Conservation (phyloP, 306 rosid genomes). For the Sindora glabra region DNA sequence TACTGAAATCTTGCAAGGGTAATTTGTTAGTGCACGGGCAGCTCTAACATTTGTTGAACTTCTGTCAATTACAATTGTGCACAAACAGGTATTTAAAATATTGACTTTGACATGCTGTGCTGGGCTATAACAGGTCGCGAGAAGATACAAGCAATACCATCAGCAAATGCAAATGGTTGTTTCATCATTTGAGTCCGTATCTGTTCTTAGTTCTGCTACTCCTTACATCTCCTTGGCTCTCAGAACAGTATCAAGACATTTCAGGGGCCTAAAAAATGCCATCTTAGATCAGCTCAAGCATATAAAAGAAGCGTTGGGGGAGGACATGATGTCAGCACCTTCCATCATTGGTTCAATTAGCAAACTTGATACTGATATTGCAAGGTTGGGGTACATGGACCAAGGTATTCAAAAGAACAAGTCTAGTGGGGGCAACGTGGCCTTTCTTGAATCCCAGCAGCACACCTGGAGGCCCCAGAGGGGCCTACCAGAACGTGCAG, state of each 20-base stretch:
- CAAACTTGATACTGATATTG: conserved; percentile 26
- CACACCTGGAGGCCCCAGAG: conserved; percentile 87
- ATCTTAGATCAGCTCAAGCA: conserved; percentile 61
- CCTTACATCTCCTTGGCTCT: conserved; percentile 70
- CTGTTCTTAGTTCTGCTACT: conserved; percentile 75
- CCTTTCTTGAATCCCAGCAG: conserved; percentile 56
- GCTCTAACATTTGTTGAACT: background rate
- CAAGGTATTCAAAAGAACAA: conserved; percentile 55
- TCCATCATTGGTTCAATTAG: conserved; percentile 19
- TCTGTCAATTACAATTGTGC: too few relatives aligned
- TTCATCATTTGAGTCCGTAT: conserved; percentile 76
- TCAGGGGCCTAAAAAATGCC: conserved; percentile 43
- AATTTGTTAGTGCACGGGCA: too few relatives aligned
- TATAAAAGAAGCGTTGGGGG: conserved; percentile 37
- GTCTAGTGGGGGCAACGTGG: conserved; percentile 22
- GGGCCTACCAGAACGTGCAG: conserved; percentile 87
- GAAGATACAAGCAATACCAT: conserved; percentile 76
- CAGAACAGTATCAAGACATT: conserved; percentile 57
- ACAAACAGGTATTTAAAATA: background rate
- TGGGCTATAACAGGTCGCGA: conserved; percentile 41
- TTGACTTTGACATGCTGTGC: background rate
- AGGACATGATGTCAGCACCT: conserved; percentile 42
- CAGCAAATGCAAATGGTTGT: conserved; percentile 96
- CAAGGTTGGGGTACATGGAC: conserved; percentile 39
- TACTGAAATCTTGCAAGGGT: background rate